Evolutionary conservation across 257 asterid species (phyloP).

Genomic region (Solanum paucissectum): DNA sequence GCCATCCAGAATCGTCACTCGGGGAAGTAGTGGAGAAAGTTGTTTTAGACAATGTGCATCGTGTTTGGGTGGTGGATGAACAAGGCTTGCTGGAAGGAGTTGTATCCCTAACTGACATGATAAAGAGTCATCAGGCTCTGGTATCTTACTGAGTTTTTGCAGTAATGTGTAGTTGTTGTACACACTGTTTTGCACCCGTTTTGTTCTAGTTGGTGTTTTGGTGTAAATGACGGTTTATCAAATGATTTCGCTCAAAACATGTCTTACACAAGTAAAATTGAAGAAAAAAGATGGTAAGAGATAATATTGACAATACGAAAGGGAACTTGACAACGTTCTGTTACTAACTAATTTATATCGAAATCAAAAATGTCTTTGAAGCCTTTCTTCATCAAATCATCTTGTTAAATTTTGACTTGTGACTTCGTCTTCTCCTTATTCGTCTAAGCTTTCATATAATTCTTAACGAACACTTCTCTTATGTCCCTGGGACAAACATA

Average conservation of each 20-base stretch:
- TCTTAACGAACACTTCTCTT: neutral
- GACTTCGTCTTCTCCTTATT: neutral
- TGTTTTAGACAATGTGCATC: constrained; percentile 49
- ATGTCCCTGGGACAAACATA: neutral
- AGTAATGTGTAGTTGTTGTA: neutral
- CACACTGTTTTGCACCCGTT: neutral
- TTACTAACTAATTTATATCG: neutral
- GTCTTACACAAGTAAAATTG: neutral
- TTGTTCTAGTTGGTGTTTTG: neutral
- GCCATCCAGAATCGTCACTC: constrained; percentile 32
- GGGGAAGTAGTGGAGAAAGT: constrained; percentile 70
- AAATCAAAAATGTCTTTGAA: neutral
- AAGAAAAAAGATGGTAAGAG: too few relatives aligned
- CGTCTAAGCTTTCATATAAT: neutral
- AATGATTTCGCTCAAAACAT: neutral
- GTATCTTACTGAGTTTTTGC: constrained; percentile 33
- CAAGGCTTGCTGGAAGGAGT: constrained; percentile 51
- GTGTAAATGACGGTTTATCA: neutral
- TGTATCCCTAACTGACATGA: constrained; percentile 57
- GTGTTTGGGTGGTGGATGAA: constrained; percentile 64
- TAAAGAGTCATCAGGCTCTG: constrained; percentile 37
- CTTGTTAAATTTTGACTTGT: neutral
- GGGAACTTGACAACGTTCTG: neutral
- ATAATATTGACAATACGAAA: too few relatives aligned
- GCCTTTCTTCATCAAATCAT: neutral